Percentiles rank a stretch among this genome's conserved stretches.
Conservation (phyloP, 352 stramenopile genomes). For the Globisporangium splendens region DNA sequence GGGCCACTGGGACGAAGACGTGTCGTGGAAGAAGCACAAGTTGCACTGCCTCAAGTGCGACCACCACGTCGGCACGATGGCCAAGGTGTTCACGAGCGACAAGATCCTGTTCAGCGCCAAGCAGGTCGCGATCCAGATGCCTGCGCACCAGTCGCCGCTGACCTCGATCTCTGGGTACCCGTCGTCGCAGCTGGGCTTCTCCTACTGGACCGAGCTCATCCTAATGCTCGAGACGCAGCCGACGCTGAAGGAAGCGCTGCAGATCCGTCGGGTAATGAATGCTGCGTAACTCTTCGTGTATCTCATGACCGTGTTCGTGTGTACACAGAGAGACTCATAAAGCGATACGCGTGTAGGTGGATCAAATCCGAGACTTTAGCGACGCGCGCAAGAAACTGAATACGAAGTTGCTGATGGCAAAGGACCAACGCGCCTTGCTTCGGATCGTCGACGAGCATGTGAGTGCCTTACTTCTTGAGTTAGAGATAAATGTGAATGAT, state of each 20-base stretch:
- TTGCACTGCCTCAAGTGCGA: conserved; percentile 69
- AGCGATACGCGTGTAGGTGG: conserved; percentile 23
- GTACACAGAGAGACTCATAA: too few relatives aligned
- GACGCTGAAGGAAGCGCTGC: conserved; percentile 54
- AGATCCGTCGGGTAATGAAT: conserved; percentile 44
- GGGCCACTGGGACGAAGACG: conserved; percentile 29
- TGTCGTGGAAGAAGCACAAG: conserved; percentile 59
- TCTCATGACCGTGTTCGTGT: not conserved
- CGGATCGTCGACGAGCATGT: conserved; percentile 64
- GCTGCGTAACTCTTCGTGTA: not conserved
- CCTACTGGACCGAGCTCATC: conserved; percentile 76
- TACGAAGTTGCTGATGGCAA: conserved; percentile 56
- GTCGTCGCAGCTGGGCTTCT: conserved; percentile 66
- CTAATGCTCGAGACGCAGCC: conserved; percentile 73
- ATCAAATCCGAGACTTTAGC: conserved; percentile 56
- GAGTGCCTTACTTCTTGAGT: conserved; percentile 6
- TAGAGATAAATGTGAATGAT: too few relatives aligned
- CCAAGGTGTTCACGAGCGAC: conserved; percentile 55
- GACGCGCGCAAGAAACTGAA: conserved; percentile 52
- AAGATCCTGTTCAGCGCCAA: conserved; percentile 72
- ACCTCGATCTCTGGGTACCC: conserved; percentile 73
- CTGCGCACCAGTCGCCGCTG: conserved; percentile 62
- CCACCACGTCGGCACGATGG: conserved; percentile 55
- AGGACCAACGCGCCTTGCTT: conserved; percentile 54
- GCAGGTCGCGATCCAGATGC: conserved; percentile 68